phyloP scores from a whole-genome alignment of 2,329 filamentous ascomycete species.

The Penicillium sp. region DNA sequence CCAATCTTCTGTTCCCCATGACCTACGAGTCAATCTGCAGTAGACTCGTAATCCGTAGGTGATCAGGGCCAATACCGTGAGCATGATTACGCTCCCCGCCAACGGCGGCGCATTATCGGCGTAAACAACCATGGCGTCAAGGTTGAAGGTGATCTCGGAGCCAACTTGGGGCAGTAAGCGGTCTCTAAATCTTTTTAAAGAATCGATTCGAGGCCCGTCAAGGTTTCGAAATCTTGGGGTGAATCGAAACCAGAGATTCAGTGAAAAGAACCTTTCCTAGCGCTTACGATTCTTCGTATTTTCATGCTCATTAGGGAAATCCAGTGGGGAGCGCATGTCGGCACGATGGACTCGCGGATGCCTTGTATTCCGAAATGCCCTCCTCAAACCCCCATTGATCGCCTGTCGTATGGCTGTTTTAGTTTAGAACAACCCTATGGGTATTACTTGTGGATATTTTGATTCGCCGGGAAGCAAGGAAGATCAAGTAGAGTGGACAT shows the following conservation, averaged over 20 bases:
- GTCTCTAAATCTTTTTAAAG: not conserved
- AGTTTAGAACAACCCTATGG: not conserved
- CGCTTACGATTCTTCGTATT: not conserved
- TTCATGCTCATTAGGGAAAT: not conserved
- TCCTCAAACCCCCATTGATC: not conserved
- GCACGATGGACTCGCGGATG: not conserved
- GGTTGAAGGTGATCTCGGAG: not conserved
- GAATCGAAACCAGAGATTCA: not conserved
- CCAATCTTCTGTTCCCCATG: constrained; percentile 27
- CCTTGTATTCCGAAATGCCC: not conserved
- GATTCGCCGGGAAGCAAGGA: not conserved
- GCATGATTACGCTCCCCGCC: constrained; percentile 22
- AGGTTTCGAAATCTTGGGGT: not conserved
- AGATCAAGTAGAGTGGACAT: not conserved
- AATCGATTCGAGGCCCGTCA: not conserved
- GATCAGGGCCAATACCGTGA: constrained; percentile 20
- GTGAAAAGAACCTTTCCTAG: not conserved
- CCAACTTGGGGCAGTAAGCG: not conserved
- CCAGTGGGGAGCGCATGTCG: not conserved
- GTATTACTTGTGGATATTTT: not conserved
- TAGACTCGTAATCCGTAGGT: constrained; percentile 22
- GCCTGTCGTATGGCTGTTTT: not conserved
- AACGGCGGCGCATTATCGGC: constrained; percentile 21
- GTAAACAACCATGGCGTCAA: constrained; percentile 20
- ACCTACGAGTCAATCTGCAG: constrained; percentile 18